Conservation (phyloP, 108 stramenopile species). For the Cyclostephanos tholiformis region DNA sequence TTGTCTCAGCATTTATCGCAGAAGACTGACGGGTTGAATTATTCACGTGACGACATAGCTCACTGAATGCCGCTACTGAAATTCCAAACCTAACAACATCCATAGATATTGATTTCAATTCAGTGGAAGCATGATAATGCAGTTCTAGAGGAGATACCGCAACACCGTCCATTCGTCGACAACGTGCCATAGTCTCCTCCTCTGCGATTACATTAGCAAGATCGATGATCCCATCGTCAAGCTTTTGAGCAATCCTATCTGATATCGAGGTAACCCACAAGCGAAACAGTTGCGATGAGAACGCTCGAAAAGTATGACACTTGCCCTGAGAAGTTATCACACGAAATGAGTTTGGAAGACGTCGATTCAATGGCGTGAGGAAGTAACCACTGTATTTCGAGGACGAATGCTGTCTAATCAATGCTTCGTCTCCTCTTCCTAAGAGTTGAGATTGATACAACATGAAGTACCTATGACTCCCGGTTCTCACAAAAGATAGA, state of each 20-base stretch:
- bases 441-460: slow-evolving; percentile 36
- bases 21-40: slow-evolving; percentile 18
- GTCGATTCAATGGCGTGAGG: slow-evolving; percentile 29
- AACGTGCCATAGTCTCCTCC: slow-evolving; percentile 42
- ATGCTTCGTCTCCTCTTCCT: slow-evolving; percentile 27
- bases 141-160: slow-evolving; percentile 27
- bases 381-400: slow-evolving; percentile 7
- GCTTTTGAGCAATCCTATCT: slow-evolving; percentile 39
- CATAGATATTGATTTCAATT: slow-evolving; percentile 20
- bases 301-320: slow-evolving; percentile 41
- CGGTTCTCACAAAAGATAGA: slow-evolving; percentile 32
- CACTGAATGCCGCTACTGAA: slow-evolving; percentile 37
- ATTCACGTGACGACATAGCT: slow-evolving; percentile 44
- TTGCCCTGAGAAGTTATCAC: slow-evolving; percentile 26
- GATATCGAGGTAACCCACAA: slow-evolving; percentile 37
- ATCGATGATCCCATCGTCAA: slow-evolving; percentile 46
- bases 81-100: slow-evolving; percentile 35
- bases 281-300: slow-evolving; percentile 30
- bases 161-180: slow-evolving; percentile 38
- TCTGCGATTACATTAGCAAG: slow-evolving; percentile 52
- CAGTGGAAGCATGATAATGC: slow-evolving; percentile 8
- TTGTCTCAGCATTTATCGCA: slow-evolving; percentile 31
- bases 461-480: slow-evolving; percentile 39
- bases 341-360: slow-evolving; percentile 47
- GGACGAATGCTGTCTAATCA: slow-evolving; percentile 5